Evolutionary conservation across 352 stramenopile species (phyloP), one percentile per base, ranked within the genome.

Genomic region (Plasmopara muralis): DNA sequence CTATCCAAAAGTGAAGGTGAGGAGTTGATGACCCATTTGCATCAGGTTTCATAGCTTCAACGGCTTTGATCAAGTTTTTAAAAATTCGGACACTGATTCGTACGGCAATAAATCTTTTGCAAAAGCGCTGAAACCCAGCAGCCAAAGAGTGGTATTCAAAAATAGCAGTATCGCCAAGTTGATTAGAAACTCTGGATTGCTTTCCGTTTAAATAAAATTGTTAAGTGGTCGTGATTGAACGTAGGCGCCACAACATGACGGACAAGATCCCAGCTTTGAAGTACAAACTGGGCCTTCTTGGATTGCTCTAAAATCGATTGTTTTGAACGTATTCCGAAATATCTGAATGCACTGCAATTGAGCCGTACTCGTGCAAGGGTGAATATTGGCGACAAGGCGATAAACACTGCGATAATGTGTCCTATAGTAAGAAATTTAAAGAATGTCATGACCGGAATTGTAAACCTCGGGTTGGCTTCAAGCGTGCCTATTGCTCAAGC

Each of bases 241-340:
- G 38, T 55, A 30, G 38, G 39, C 8, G 48, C 39, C 31, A 55
- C 43, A 33, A 55, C 40, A 9, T 55, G 48, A 31, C 29, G 15
- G 8, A 28, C 38, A 14, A 42, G 7, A 47, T 47, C 38, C 29
- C 40, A 55, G 5, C 7, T 18, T 1, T 37, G n/a, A 39, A 55
- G 7, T 4, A 20, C 16, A 5, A 25, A 44, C 18, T n/a, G n/a
- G n/a, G n/a, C n/a, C n/a, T n/a, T n/a, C n/a, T n/a, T n/a, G n/a
- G n/a, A n/a, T n/a, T n/a, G n/a, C n/a, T n/a, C n/a, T n/a, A n/a
- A n/a, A n/a, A n/a, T n/a, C n/a, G n/a, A n/a, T n/a, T n/a, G n/a
- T n/a, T n/a, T n/a, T n/a, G n/a, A n/a, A n/a, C n/a, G n/a, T n/a
- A n/a, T n/a, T n/a, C n/a, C n/a, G n/a, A n/a, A n/a, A n/a, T n/a